phyloP scores from a whole-genome alignment of 164 flowering plant genomes.

The Magnolia kwangsiensis region DNA sequence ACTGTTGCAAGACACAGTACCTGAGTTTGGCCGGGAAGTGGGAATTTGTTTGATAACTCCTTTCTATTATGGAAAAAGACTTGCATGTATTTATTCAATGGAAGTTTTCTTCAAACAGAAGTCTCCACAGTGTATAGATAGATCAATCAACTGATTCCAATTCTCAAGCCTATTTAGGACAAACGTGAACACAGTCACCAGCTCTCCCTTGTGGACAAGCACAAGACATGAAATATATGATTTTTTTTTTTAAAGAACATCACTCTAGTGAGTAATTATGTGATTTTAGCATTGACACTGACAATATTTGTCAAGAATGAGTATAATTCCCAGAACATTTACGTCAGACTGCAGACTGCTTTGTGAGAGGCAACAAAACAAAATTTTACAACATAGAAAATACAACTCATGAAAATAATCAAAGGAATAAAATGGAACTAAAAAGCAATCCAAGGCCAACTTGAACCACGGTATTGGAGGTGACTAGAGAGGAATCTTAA shows the following conservation, averaged over 20 bases:
- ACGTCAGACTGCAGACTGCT: not conserved
- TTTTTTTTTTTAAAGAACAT: not conserved
- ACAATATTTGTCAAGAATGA: not conserved
- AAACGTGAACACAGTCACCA: constrained; percentile 13
- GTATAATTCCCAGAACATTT: not conserved
- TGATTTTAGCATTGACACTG: not conserved
- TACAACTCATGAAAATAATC: no score
- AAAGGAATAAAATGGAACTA: no score
- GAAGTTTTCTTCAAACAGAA: not conserved
- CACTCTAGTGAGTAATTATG: not conserved
- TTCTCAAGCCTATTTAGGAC: constrained; percentile 39
- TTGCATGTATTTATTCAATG: not conserved
- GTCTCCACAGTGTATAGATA: constrained; percentile 21
- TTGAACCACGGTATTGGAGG: no score
- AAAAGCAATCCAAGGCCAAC: no score
- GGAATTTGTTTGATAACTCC: constrained; percentile 19
- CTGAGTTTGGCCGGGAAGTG: constrained; percentile 14
- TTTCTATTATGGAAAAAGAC: not conserved
- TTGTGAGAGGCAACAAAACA: not conserved
- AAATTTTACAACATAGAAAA: not conserved
- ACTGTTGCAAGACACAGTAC: constrained; percentile 70
- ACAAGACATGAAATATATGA: not conserved
- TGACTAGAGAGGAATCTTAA: no score
- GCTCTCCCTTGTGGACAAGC: not conserved
- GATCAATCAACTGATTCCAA: constrained; percentile 33